Evolutionary conservation across 164 flowering plant genomes (phyloP).

Genomic region (Macadamia integrifolia): DNA sequence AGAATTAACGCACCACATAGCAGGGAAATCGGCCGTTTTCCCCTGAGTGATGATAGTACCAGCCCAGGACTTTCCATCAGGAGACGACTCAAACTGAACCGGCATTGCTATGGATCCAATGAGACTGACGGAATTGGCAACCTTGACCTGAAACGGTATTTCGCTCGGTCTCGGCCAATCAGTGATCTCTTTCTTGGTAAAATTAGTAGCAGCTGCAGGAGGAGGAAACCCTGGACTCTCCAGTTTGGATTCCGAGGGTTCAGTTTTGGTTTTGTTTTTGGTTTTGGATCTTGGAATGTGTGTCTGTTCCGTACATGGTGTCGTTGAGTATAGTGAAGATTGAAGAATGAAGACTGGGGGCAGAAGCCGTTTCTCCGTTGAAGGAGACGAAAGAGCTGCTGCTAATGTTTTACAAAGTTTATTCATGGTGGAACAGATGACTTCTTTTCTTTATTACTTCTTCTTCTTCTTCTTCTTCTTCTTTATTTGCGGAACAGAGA

Average conservation of each 20-base stretch:
- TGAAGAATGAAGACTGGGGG: slow-evolving; percentile 3
- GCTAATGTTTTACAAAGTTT: slow-evolving; percentile 12
- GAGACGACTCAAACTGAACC: slow-evolving; percentile 30
- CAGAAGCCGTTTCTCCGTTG: slow-evolving; percentile 6
- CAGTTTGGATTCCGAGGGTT: not conserved
- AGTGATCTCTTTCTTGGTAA: not conserved
- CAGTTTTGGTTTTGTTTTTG: not conserved
- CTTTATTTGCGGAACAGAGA: no score
- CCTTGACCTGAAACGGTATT: slow-evolving; percentile 56
- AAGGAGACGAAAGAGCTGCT: slow-evolving; percentile 5
- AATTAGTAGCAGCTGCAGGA: not conserved
- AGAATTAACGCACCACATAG: slow-evolving; percentile 13
- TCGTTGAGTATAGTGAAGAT: slow-evolving; percentile 10
- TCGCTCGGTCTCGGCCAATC: slow-evolving; percentile 49
- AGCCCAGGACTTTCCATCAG: slow-evolving; percentile 56
- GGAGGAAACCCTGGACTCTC: not conserved
- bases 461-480: no score
- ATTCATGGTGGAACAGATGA: slow-evolving; percentile 2
- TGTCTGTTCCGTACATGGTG: not conserved
- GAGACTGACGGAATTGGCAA: slow-evolving; percentile 49
- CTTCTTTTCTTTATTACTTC: no score
- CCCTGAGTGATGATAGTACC: slow-evolving; percentile 40
- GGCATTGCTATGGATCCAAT: slow-evolving; percentile 43
- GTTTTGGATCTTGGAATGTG: slow-evolving; percentile 1
- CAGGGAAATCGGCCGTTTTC: slow-evolving; percentile 8